Percentiles rank a stretch among this genome's conserved stretches.
These are phyloP conservation scores for Populus trichocarpa DNA, from an alignment of 441 rosid species.

Conservation along the genomic window DNA sequence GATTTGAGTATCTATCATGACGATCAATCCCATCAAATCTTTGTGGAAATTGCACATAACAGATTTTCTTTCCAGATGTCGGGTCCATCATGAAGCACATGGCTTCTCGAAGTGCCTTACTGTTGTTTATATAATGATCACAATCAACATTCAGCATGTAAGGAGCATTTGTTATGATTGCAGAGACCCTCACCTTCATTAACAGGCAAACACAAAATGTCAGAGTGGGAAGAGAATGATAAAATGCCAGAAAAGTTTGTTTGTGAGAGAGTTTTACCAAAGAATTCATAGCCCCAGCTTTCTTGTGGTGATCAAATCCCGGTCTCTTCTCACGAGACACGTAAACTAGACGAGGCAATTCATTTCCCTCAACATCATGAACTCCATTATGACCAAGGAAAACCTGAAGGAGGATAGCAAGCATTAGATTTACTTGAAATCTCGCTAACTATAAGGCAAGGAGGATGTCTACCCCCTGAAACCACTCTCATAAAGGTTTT, in stretches of 20 bases:
- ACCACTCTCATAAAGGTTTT: background rate
- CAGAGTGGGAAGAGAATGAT: conserved; percentile 9
- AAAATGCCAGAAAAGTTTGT: conserved; percentile 6
- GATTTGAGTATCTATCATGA: conserved; percentile 87
- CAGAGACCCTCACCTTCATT: conserved; percentile 80
- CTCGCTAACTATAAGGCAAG: background rate
- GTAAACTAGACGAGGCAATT: conserved; percentile 80
- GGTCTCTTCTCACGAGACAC: conserved; percentile 99
- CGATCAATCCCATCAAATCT: conserved; percentile 92
- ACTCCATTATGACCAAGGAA: conserved; percentile 86
- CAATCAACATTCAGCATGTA: conserved; percentile 90
- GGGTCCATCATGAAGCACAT: conserved; percentile 99
- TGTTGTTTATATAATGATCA: conserved; percentile 91
- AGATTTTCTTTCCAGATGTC: conserved; percentile 74
- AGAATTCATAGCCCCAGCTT: conserved; percentile 98
- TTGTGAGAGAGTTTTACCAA: conserved; percentile 40
- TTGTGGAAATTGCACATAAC: conserved; percentile 96
- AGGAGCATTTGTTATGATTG: conserved; percentile 85
- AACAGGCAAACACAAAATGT: conserved; percentile 16
- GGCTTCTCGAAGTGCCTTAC: conserved; percentile 92
- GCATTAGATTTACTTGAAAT: background rate
- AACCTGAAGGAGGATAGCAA: conserved; percentile 40
- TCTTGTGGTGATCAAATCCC: conserved; percentile 94
- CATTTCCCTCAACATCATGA: conserved; percentile 79
- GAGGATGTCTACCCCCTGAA: background rate